Evolutionary conservation across 768 basidiomycete species (phyloP), one percentile per base, ranked within the genome.

Genomic region (Mycena pura): DNA sequence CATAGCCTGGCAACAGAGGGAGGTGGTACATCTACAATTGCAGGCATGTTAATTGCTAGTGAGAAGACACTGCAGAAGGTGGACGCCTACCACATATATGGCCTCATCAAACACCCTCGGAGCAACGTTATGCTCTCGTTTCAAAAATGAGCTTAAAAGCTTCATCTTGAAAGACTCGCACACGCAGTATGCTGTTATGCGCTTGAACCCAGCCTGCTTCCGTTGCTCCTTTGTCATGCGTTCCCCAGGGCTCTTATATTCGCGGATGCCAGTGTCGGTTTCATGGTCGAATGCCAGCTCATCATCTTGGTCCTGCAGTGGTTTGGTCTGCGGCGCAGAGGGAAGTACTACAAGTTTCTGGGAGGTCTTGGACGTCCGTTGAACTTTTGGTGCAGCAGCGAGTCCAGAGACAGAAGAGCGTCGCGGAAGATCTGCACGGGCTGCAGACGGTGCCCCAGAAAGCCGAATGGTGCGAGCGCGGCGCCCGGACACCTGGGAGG

Each of bases 21-120:
- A 96, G 82, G 71, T 93, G 91, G 70, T 98, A 96, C 80, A 96
- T 89, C 95, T 95, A 62, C n/a, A n/a, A n/a, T n/a, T n/a, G n/a
- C 27, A 15, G 38, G 15, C 19, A 41, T 47, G 57, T 36, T 21
- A 65, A 43, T 21, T 60, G 50, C 55, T 17, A 39, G 29, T 19
- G 28, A 44, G 31, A 6, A 45, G 44, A 58, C 52, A 47, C 32
- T 19, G 9, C 29, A 59, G 10, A 53, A 17, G 22, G n/a, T n/a
- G n/a, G n/a, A n/a, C 52, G 83, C 92, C 77, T 63, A 96, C 95
- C 57, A 88, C 91, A 78, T 97, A 97, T 61, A 96, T 75, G 0
- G 95, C 95, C 76, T 98, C 96, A 72, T 97, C 96, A 66, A 93
- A 98, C 0, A 93, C 84, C 60, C 96, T 81, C 1, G 89, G 93